phyloP scores from a whole-genome alignment of 768 basidiomycete species.

The Tricholomella constricta region DNA sequence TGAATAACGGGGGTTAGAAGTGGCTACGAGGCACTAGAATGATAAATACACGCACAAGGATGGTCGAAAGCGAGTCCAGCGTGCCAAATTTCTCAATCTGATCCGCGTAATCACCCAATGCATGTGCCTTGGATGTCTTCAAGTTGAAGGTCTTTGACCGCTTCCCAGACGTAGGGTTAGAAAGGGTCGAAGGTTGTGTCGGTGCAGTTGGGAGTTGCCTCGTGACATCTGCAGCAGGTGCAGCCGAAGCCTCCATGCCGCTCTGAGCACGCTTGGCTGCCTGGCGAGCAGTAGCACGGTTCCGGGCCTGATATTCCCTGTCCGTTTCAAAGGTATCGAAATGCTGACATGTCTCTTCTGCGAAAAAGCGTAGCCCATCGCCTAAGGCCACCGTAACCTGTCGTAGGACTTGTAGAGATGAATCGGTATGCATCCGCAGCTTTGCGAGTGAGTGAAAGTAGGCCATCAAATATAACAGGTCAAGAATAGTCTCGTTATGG shows the following conservation, averaged over 20 bases:
- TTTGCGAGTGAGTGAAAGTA: slow-evolving; percentile 33
- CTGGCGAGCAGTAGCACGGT: background rate
- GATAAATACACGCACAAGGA: background rate
- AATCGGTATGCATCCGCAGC: slow-evolving; percentile 29
- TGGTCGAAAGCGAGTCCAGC: slow-evolving; percentile 27
- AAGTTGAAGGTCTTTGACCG: slow-evolving; percentile 22
- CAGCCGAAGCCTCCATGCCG: too few species aligned
- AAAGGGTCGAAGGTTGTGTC: slow-evolving; percentile 6
- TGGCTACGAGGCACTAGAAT: background rate
- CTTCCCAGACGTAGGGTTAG: background rate
- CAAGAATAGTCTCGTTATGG: slow-evolving; percentile 21
- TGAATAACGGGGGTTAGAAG: background rate
- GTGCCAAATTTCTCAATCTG: slow-evolving; percentile 23
- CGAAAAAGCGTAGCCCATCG: slow-evolving; percentile 20
- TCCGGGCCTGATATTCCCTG: background rate
- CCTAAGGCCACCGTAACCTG: slow-evolving; percentile 24
- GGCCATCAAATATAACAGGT: slow-evolving; percentile 23
- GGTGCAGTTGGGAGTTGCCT: slow-evolving; percentile 8
- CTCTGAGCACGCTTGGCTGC: background rate
- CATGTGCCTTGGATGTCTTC: slow-evolving; percentile 32
- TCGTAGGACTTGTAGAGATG: slow-evolving; percentile 20
- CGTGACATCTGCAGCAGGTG: too few species aligned
- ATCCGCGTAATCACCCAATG: slow-evolving; percentile 26
- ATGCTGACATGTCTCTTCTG: slow-evolving; percentile 13
- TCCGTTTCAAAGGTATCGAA: slow-evolving; percentile 21